Base-by-base conservation (phyloP, 257 asterid species). In the Lavandula angustifolia region DNA sequence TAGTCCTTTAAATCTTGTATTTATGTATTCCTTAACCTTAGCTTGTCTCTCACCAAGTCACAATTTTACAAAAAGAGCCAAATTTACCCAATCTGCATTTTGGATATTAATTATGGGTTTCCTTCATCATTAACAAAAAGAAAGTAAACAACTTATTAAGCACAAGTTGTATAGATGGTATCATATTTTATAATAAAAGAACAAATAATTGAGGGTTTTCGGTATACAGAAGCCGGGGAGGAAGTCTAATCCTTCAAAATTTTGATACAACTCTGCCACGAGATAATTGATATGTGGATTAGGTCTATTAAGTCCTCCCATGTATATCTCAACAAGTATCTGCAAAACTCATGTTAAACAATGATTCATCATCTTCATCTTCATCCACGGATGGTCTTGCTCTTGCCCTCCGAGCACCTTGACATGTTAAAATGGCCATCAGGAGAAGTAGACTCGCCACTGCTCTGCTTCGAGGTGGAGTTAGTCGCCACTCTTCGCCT, bases 171-270 rank as follows among this genome's bases (percentile, higher is more conserved):
- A 31, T 13, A 66, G 66, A 17, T 10, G 63, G 29, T 51, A 44
- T 72, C 34, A 49, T 6, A 51, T 14, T 12, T 41, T 14, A 54
- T 17, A 18, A 18, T 16, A 29, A 49, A 60, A 27, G 35, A 54
- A 42, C 29, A 66, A 54, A 68, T 51, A 62, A 10, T 13, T 37
- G 31, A 43, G 14, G 63, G 63, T 54, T 61, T 61, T 60, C 68
- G 43, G 38, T 46, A 16, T 10, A 51, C 14, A 37, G 66, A 38
- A 62, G 66, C 67, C 63, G 62, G 64, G 48, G 52, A 62, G 60
- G 42, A 65, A 67, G 55, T 74, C 86, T 85, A 81, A 61, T 69
- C 84, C 91, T 80, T 85, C 92, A 88, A 86, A 84, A 88, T 51
- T 80, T 73, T 77, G 75, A 64, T 58, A 35, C 76, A 70, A 69